A percentile compares a stretch with the other conserved stretches of the same genome.
phyloP scores from a whole-genome alignment of 352 stramenopile species.

The Phytophthora meadii region DNA sequence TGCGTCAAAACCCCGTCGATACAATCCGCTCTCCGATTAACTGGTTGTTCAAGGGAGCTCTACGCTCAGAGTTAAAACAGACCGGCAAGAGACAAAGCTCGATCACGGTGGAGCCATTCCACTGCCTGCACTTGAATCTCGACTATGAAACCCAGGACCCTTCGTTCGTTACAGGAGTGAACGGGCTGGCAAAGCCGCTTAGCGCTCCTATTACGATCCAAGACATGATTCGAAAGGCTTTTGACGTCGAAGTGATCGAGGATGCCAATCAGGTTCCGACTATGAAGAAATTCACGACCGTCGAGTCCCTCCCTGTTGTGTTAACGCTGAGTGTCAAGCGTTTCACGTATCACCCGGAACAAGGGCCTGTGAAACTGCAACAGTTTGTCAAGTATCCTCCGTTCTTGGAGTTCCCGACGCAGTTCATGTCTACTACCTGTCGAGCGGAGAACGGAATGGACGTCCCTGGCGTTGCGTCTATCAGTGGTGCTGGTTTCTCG shows the following conservation, averaged over 20 bases:
- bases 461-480: constrained; percentile 9
- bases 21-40: constrained; percentile 78
- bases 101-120: constrained; percentile 88
- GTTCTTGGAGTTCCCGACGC: constrained; percentile 72
- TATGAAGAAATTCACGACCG: constrained; percentile 78
- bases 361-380: constrained; percentile 81
- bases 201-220: constrained; percentile 60
- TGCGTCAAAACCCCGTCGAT: constrained; percentile 79
- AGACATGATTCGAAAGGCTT: constrained; percentile 80
- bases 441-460: constrained; percentile 58
- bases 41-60: constrained; percentile 84
- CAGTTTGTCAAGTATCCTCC: constrained; percentile 86
- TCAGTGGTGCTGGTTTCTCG: constrained; percentile 39
- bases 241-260: constrained; percentile 80
- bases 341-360: constrained; percentile 85
- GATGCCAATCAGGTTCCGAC: constrained; percentile 49
- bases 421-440: constrained; percentile 72
- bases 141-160: constrained; percentile 57
- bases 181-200: constrained; percentile 44
- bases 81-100: constrained; percentile 76
- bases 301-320: constrained; percentile 81
- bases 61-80: constrained; percentile 83
- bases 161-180: constrained; percentile 43
- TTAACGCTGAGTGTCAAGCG: constrained; percentile 87
- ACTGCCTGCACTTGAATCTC: constrained; percentile 85